Base-by-base conservation (phyloP, 2,329 filamentous ascomycete genomes). In the Fusarium redolens region DNA sequence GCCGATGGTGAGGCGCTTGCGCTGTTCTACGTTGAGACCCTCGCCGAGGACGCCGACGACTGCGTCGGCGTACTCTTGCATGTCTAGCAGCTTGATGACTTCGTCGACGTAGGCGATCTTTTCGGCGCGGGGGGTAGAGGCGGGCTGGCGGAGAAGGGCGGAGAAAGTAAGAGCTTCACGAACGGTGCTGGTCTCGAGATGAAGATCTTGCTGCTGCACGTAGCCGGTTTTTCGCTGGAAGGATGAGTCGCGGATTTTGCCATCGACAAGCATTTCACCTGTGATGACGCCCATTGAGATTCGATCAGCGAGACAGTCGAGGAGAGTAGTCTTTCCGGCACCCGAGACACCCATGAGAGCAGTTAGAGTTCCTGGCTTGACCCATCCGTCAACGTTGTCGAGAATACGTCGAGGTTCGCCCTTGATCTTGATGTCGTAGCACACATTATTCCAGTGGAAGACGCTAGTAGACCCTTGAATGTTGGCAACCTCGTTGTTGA, bases 221-320 rank as follows among this genome's bases (percentile, higher is more conserved):
- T 93, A 93, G 33, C 91, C 91, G 2, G 91, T 92, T 79, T 92
- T 92, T 25, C 91, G 89, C 77, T 93, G 91, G 84, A 93, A 93
- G 2, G 90, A 92, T 10, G 85, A 85, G 70, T 93, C 91, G 37
- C 90, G 87, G 50, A 87, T 87, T 48, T 86, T 86, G n/a, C 91
- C 92, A 74, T 93, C 91, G 10, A 93, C 91, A 17, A 92, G 82
- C 88, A 93, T 92, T 69, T 92, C 89, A 57, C 92, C 92, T 14
- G 85, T 85, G 51, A 93, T 91, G 45, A 93, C 89, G 77, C 92
- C 92, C 88, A 92, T 92, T 1, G 90, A 92, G n/a, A 90, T 89
- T 78, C 92, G 90, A 50, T 90, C 91, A 35, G 92, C 92, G 62
- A 93, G 85, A 28, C 90, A 90, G 54, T 81, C 80, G 40, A 93